Evolutionary conservation across 805 yeast genomes (phyloP).

Genomic region (Lipomyces sp.): DNA sequence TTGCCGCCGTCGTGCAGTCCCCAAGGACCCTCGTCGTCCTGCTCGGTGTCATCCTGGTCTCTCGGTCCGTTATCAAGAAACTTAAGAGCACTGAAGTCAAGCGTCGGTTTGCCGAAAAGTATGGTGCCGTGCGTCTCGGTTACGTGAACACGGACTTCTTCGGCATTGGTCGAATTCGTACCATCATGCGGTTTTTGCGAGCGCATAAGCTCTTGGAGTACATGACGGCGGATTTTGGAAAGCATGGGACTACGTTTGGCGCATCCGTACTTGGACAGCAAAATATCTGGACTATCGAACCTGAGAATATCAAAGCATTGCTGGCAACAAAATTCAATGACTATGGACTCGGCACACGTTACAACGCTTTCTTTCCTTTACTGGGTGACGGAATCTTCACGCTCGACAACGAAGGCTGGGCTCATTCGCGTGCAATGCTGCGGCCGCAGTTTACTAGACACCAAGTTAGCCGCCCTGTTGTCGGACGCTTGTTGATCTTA

Average conservation of each 20-base stretch:
- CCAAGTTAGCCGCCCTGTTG: conserved; percentile 37
- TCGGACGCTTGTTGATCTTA: neutral
- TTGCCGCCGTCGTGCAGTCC: neutral
- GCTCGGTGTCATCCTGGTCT: neutral
- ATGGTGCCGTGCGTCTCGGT: conserved; percentile 4
- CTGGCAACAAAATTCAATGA: conserved; percentile 46
- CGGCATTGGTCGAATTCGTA: neutral
- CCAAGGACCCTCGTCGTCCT: neutral
- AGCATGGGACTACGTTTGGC: conserved; percentile 3
- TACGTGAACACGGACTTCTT: conserved; percentile 3
- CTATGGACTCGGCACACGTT: conserved; percentile 43
- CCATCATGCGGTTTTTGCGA: neutral
- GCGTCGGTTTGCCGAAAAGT: conserved; percentile 3
- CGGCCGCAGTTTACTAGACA: conserved; percentile 47
- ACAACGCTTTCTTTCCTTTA: conserved; percentile 41
- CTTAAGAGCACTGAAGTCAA: neutral
- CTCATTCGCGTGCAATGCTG: conserved; percentile 47
- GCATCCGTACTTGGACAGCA: conserved; percentile 8
- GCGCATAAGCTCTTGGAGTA: conserved; percentile 6
- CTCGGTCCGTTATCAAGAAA: neutral
- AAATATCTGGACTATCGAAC: conserved; percentile 37
- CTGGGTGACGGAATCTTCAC: conserved; percentile 49
- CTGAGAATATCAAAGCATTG: conserved; percentile 45
- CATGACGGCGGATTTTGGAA: neutral
- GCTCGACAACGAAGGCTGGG: conserved; percentile 46